Evolutionary conservation across 805 yeast genomes (phyloP), one percentile per base, ranked within the genome.

Genomic region (Jamesozyma rosinii): DNA sequence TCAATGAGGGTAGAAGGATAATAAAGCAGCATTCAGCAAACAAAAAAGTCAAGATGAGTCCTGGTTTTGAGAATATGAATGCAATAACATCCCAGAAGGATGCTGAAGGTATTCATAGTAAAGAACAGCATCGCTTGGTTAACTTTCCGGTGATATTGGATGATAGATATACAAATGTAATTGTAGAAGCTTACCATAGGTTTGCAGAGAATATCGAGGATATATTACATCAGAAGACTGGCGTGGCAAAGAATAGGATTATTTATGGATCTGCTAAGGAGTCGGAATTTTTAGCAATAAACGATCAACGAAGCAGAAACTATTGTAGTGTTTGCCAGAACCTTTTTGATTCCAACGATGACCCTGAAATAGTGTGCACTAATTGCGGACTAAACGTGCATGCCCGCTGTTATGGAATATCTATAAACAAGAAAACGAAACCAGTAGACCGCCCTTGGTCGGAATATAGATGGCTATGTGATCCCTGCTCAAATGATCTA

Each of bases 331-430:
- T 83, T 0, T 83, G 92, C 51, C 61, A 72, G 3, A 71, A 65
- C 10, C 21, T 35, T 3, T 51, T 51, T 29, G 29, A 26, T 11
- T 44, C 46, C 2, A 5, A 32, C 3, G 11, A 5, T 4, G 70
- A 67, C 11, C 56, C 61, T 4, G 45, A 58, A 1, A 50, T 65
- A 3, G 62, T 70, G 0, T 87, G 95, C 58, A 54, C 68, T 2
- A 66, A 69, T 24, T 88, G 95, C 66, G 83, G 83, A 0, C 63
- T 85, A 27, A 70, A 70, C 43, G 86, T 81, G 2, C 96, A 88
- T 58, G 67, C 74, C 2, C 59, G 72, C 0, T 88, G 95, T 54
- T 81, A 79, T 54, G 95, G 94, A 0, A 57, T 71, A 6, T 1
- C 43, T 37, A 4, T 24, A 21, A 14, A 13, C 14, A n/a, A 11